These are phyloP conservation scores for Ceratonia siliqua DNA, from an alignment of 306 rosid species.

Conservation along the genomic window DNA sequence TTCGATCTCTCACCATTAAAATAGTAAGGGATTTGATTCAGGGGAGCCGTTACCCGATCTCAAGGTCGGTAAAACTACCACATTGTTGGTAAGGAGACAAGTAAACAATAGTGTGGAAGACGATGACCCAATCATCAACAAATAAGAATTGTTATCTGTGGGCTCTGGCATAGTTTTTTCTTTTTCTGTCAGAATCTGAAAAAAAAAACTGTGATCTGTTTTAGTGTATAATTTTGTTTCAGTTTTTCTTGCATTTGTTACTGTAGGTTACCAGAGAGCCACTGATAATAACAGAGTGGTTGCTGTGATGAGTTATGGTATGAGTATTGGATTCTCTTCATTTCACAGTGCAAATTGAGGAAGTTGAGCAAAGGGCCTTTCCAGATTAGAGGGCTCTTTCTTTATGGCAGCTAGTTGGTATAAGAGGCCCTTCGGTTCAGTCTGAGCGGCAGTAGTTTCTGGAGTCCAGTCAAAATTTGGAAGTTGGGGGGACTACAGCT, in stretches of 20 bases:
- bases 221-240: slow-evolving; percentile 26
- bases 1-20: too few species aligned
- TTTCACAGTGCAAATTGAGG: slow-evolving; percentile 3
- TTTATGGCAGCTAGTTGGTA: slow-evolving; percentile 12
- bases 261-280: slow-evolving; percentile 94
- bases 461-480: slow-evolving; percentile 28
- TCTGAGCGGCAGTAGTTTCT: slow-evolving; percentile 12
- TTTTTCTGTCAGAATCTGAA: too few species aligned
- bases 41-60: too few species aligned
- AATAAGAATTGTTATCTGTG: slow-evolving; percentile 8
- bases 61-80: too few species aligned
- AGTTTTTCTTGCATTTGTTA: slow-evolving; percentile 28
- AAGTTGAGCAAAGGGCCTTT: slow-evolving; percentile 18
- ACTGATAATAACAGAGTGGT: slow-evolving; percentile 43
- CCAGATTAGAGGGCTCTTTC: slow-evolving; percentile 18
- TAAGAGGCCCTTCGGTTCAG: not conserved
- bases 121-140: too few species aligned
- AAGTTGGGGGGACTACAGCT: slow-evolving; percentile 4
- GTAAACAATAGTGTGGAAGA: not conserved
- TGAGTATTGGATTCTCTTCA: slow-evolving; percentile 14
- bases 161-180: not conserved
- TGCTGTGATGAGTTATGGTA: slow-evolving; percentile 11
- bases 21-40: too few species aligned
- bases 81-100: too few species aligned
- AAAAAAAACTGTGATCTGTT: not conserved